Conservation (phyloP, 208 protist genomes). For the Acanthamoeba rhysodes region DNA sequence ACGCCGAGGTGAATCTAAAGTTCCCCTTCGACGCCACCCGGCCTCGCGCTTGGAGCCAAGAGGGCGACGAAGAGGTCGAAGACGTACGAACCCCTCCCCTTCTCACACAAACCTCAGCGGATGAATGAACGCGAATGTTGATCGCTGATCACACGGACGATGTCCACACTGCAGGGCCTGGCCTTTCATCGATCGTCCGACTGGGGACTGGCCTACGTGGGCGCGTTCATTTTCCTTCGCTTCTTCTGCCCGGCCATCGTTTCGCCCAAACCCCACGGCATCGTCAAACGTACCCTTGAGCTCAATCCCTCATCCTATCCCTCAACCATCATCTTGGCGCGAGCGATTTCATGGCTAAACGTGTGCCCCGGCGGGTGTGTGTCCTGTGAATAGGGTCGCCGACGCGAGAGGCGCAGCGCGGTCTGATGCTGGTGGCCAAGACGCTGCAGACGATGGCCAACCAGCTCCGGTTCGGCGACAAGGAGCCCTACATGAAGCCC, state of each 20-base stretch:
- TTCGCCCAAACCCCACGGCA: background rate
- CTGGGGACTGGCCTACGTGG: conserved; percentile 62
- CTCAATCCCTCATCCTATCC: background rate
- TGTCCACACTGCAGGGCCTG: background rate
- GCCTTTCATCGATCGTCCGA: conserved; percentile 25
- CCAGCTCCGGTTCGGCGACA: conserved; percentile 69
- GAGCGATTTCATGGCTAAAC: too few species aligned
- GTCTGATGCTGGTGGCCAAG: conserved; percentile 56
- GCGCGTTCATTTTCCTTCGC: conserved; percentile 58
- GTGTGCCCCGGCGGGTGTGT: too few species aligned
- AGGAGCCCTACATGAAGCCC: conserved; percentile 73
- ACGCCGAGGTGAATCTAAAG: conserved; percentile 45
- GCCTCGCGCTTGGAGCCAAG: background rate
- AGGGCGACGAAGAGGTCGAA: conserved; percentile 2
- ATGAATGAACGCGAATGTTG: too few species aligned
- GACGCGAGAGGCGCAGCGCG: conserved; percentile 34
- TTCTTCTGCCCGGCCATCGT: conserved; percentile 77
- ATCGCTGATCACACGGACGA: too few species aligned
- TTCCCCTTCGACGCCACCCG: conserved; percentile 18
- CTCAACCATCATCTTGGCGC: background rate
- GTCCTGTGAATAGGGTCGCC: conserved; percentile 3
- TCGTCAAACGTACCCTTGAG: conserved; percentile 28
- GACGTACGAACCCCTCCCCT: background rate
- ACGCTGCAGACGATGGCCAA: conserved; percentile 69
- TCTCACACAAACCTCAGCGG: too few species aligned